Conservation (phyloP, 2,329 filamentous ascomycete species). For the Exophiala spinifera region DNA sequence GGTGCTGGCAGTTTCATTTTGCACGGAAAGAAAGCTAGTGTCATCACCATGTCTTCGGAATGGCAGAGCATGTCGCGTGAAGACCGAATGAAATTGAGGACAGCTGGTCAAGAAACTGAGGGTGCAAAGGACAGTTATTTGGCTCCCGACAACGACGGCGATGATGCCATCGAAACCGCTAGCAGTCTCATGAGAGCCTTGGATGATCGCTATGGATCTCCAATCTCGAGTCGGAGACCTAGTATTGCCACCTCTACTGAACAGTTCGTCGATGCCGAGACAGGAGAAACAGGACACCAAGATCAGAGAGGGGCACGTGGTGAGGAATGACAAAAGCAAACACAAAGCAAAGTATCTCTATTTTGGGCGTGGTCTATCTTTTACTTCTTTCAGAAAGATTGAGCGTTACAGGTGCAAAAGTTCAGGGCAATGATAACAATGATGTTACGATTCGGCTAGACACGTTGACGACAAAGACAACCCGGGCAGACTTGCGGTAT, state of each 20-base stretch:
- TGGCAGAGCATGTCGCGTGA: constrained; percentile 75
- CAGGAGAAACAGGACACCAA: constrained; percentile 6
- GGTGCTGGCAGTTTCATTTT: constrained; percentile 89
- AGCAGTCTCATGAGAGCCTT: constrained; percentile 7
- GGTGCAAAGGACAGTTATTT: constrained; percentile 2
- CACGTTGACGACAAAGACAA: no score
- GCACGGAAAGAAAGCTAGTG: constrained; percentile 95
- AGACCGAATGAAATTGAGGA: constrained; percentile 66
- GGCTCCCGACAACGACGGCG: constrained; percentile 10
- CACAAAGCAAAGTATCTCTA: not conserved
- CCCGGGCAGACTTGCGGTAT: no score
- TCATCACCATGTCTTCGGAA: constrained; percentile 94
- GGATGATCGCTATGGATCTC: constrained; percentile 8
- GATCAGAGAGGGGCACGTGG: not conserved
- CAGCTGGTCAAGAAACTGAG: constrained; percentile 22
- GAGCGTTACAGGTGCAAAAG: no score
- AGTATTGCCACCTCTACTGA: constrained; percentile 21
- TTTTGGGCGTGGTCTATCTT: not conserved
- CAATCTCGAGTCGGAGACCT: constrained; percentile 13
- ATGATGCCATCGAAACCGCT: constrained; percentile 8
- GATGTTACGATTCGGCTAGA: no score
- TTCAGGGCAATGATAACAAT: no score
- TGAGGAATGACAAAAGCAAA: not conserved
- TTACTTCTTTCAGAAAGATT: not conserved
- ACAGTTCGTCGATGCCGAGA: constrained; percentile 25